phyloP scores from a whole-genome alignment of 2,329 filamentous ascomycete species.

The Epichloe gansuensis region DNA sequence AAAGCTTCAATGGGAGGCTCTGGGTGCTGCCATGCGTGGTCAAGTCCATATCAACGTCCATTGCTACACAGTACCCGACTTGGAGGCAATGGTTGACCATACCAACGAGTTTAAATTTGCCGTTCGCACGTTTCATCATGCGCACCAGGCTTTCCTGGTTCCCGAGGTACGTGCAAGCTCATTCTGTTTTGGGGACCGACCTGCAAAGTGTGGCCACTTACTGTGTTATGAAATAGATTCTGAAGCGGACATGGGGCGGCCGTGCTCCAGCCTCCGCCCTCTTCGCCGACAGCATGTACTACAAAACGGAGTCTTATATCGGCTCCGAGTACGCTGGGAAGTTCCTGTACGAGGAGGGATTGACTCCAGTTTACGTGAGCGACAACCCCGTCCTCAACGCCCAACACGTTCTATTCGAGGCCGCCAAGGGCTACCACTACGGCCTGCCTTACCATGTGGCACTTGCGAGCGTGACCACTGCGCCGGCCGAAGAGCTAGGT shows the following conservation, averaged over 20 bases:
- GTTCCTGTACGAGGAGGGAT: slow-evolving; percentile 49
- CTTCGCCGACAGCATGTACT: slow-evolving; percentile 63
- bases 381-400: slow-evolving; percentile 61
- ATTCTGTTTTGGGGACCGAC: neutral
- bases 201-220: neutral
- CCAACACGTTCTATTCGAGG: slow-evolving; percentile 56
- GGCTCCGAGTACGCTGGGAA: slow-evolving; percentile 56
- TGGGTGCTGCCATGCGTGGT: slow-evolving; percentile 50
- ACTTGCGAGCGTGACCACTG: slow-evolving; percentile 44
- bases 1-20: slow-evolving; percentile 50
- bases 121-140: slow-evolving; percentile 57
- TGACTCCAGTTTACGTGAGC: slow-evolving; percentile 57
- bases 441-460: slow-evolving; percentile 50
- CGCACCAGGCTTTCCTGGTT: slow-evolving; percentile 53
- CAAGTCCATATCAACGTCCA: slow-evolving; percentile 60
- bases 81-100: slow-evolving; percentile 58
- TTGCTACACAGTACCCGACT: slow-evolving; percentile 57
- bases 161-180: slow-evolving; percentile 37
- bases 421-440: slow-evolving; percentile 46
- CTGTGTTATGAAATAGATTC: slow-evolving; percentile 24
- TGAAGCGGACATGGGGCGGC: slow-evolving; percentile 44
- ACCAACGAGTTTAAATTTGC: slow-evolving; percentile 61
- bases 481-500: slow-evolving; percentile 45
- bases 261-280: slow-evolving; percentile 45
- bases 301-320: slow-evolving; percentile 55